Evolutionary conservation across 768 basidiomycete genomes (phyloP), one percentile per base, ranked within the genome.

Genomic region (Tulasnella sp.): DNA sequence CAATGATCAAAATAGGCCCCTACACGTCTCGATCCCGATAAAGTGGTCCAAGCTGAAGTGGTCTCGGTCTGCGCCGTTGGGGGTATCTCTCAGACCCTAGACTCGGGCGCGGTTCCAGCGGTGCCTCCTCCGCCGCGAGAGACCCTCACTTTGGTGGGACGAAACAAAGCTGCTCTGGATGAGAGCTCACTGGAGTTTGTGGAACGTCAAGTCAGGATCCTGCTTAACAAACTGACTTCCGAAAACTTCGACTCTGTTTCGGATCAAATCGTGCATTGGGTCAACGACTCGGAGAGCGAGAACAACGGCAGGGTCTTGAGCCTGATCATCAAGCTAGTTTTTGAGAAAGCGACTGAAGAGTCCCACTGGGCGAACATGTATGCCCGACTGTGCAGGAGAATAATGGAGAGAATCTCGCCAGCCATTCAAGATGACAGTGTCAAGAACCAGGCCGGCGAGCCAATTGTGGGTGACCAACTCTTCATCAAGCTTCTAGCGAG

Each of bases 51-150:
- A 14, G 31, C 31, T 34, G 14, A 52, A 52, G 6, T 1, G 24
- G n/a, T 1, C 24, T 24, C 2, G 12, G n/a, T 52, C 52, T 1
- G 52, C 16, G 16, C 16, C n/a, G 34, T 16, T 34, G 62, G 12
- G 6, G 62, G 2, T 27, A 31, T 34, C 34, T 36, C 31, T 68
- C 62, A 68, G 31, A 68, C 31, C 62, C 62, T 5, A 12, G 78
- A 73, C 27, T 77, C 83, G 44, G 95, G 95, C 80, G 91, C 90
- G 74, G 90, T 96, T 76, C 92, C 87, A 24, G 95, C 96, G 7
- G 89, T 98, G 82, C 81, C 87, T 10, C 89, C 92, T n/a, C 92
- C 90, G 38, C 96, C 97, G 84, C 90, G 94, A 73, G 98, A 96
- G 97, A 89, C 91, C 58, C 86, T 89, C 2, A 56, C 83, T 83